phyloP scores from a whole-genome alignment of 1,139 yeast genomes.

The Diutina mesorugosa region DNA sequence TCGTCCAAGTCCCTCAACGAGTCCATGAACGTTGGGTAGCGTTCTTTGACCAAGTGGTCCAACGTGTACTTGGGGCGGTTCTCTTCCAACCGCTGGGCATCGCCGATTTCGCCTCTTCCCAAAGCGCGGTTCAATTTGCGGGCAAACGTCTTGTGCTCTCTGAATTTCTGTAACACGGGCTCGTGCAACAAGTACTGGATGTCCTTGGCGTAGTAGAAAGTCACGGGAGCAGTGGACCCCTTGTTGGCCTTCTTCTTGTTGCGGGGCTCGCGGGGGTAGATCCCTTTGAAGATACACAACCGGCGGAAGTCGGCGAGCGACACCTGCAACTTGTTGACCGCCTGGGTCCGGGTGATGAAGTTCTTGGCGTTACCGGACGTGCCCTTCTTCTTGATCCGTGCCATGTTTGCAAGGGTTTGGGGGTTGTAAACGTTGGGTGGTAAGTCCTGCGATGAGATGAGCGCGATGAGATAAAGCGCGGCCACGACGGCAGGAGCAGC shows the following conservation, averaged over 20 bases:
- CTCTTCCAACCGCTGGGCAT: conserved; percentile 76
- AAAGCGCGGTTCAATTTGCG: conserved; percentile 81
- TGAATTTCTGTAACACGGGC: conserved; percentile 81
- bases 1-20: conserved; percentile 91
- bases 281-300: conserved; percentile 93
- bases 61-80: conserved; percentile 76
- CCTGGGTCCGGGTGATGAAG: conserved; percentile 90
- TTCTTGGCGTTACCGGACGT: conserved; percentile 85
- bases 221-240: conserved; percentile 92
- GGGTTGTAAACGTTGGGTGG: not conserved
- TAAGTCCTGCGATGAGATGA: not conserved
- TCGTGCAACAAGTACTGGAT: conserved; percentile 92
- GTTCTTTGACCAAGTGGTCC: conserved; percentile 84
- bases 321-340: conserved; percentile 82
- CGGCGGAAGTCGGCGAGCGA: conserved; percentile 97
- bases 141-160: conserved; percentile 93
- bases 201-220: conserved; percentile 89
- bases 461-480: not conserved
- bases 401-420: not conserved
- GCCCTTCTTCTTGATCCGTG: conserved; percentile 63
- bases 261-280: conserved; percentile 91
- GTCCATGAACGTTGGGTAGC: conserved; percentile 90
- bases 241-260: conserved; percentile 95
- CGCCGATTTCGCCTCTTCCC: conserved; percentile 83
- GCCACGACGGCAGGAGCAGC: not conserved